Evolutionary conservation across 176 grass and related monocot genomes (phyloP).

Genomic region (Pharus latifolius): DNA sequence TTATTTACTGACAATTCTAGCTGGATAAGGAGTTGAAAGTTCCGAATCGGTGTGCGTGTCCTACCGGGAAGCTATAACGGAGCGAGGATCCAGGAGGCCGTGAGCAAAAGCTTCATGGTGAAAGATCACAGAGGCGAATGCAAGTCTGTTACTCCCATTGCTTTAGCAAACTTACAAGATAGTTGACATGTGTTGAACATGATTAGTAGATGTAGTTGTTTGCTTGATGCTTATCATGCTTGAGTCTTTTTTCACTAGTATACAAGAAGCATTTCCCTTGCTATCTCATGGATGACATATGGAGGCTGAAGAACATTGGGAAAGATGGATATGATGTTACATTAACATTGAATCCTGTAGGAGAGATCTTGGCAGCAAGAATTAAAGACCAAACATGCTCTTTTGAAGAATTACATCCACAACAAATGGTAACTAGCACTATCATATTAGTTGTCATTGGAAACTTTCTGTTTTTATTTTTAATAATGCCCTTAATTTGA

Average conservation of each 20-base stretch:
- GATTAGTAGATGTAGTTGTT: too few relatives aligned
- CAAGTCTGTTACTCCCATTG: constrained; percentile 5
- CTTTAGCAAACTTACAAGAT: too few relatives aligned
- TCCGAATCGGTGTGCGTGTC: constrained; percentile 45
- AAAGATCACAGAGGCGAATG: constrained; percentile 77
- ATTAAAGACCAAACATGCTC: not conserved
- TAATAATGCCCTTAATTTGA: not conserved
- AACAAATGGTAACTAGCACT: constrained; percentile 13
- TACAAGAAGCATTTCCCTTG: constrained; percentile 54
- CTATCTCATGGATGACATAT: constrained; percentile 30
- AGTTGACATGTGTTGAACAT: too few relatives aligned
- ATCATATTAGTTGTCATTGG: not conserved
- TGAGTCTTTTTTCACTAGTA: constrained; percentile 10
- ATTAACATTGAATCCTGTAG: constrained; percentile 8
- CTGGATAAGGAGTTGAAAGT: constrained; percentile 45
- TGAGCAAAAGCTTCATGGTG: constrained; percentile 52
- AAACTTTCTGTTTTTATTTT: not conserved
- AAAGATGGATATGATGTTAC: constrained; percentile 41
- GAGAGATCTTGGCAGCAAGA: constrained; percentile 16
- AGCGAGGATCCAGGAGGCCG: constrained; percentile 38
- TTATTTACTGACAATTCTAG: constrained; percentile 75
- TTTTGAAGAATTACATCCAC: not conserved
- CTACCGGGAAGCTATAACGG: not conserved
- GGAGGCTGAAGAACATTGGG: constrained; percentile 55
- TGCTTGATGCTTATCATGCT: not conserved